Evolutionary conservation across 306 rosid species (phyloP).

Genomic region (Neltuma alba): DNA sequence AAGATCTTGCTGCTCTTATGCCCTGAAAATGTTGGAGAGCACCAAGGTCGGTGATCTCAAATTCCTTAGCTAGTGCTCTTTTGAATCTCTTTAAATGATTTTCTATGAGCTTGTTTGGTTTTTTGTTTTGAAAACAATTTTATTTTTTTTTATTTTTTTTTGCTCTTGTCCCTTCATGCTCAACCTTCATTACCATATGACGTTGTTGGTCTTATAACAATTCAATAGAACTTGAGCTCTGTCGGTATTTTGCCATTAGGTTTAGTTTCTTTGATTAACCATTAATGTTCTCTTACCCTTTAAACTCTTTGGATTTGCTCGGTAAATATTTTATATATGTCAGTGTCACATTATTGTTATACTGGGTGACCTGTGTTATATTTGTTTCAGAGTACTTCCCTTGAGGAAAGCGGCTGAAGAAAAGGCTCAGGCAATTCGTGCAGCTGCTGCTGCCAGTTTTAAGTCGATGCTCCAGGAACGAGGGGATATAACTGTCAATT

Average conservation of each 20-base stretch:
- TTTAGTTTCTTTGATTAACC: constrained; percentile 51
- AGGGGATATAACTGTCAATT: constrained; percentile 72
- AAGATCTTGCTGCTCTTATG: too few species aligned
- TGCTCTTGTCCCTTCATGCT: too few species aligned
- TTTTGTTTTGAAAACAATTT: too few species aligned
- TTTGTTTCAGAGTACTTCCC: constrained; percentile 76
- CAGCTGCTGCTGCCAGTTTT: constrained; percentile 69
- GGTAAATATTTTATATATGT: constrained; percentile 52
- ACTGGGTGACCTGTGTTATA: constrained; percentile 38
- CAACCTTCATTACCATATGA: neutral
- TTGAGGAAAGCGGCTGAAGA: constrained; percentile 87
- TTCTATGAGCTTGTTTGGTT: too few species aligned
- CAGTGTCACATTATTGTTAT: constrained; percentile 27
- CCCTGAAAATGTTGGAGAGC: too few species aligned
- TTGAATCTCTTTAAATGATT: too few species aligned
- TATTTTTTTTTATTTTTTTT: too few species aligned
- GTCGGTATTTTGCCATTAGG: too few species aligned
- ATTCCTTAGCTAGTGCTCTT: too few species aligned
- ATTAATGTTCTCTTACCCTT: constrained; percentile 67
- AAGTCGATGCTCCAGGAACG: constrained; percentile 80
- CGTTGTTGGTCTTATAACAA: too few species aligned
- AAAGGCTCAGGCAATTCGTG: constrained; percentile 76
- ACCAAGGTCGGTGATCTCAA: too few species aligned
- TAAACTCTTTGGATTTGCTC: constrained; percentile 53
- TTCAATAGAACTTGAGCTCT: too few species aligned